phyloP scores from a whole-genome alignment of 805 yeast genomes.

The Vanderwaltozyma yarrowii region DNA sequence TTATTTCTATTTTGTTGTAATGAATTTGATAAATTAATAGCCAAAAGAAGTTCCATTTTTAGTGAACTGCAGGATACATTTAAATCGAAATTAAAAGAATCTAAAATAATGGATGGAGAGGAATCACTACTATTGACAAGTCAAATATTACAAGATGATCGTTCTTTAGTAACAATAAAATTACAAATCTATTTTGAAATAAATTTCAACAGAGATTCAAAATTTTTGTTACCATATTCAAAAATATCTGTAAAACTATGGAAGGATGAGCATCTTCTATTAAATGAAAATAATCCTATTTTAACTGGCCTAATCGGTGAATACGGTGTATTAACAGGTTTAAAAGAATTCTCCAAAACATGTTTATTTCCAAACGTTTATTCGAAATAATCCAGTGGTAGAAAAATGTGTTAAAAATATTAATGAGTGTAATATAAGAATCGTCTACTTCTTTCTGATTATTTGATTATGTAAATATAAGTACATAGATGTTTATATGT shows the following conservation, averaged over 20 bases:
- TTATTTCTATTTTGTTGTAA: conserved; percentile 15
- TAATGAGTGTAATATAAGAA: not conserved
- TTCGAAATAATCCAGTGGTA: not conserved
- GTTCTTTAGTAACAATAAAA: not conserved
- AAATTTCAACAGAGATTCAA: not conserved
- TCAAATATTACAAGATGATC: not conserved
- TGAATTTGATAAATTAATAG: conserved; percentile 16
- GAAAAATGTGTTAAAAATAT: no score
- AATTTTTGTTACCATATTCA: conserved; percentile 4
- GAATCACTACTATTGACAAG: not conserved
- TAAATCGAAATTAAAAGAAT: not conserved
- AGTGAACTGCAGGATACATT: not conserved
- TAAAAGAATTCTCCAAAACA: conserved; percentile 8
- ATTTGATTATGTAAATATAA: not conserved
- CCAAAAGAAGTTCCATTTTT: conserved; percentile 7
- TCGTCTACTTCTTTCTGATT: not conserved
- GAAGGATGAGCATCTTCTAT: not conserved
- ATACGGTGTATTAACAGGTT: conserved; percentile 16
- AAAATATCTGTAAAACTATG: conserved; percentile 2
- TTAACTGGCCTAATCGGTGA: conserved; percentile 13
- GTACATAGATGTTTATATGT: not conserved
- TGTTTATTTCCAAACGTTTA: conserved; percentile 6
- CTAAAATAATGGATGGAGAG: not conserved
- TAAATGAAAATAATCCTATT: conserved; percentile 6
- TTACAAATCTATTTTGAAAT: not conserved